Base-by-base conservation (phyloP, 192 early-diverging fungal genomes). In the Coemansia sp. region DNA sequence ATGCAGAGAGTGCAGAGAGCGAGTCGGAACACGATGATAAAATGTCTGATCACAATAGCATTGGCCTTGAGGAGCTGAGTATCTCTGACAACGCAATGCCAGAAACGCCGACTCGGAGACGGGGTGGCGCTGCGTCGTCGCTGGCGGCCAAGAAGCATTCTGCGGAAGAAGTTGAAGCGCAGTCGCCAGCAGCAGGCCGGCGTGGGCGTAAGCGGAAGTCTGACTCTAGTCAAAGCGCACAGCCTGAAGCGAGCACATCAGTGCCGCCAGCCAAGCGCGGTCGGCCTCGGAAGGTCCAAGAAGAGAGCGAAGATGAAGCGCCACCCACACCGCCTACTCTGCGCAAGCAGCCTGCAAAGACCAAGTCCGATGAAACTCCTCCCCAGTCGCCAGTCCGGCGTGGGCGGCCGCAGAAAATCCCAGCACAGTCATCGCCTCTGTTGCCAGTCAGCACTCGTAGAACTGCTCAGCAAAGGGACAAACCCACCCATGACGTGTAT, bases 121-220 rank as follows among this genome's bases (percentile, higher is more conserved):
- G 59, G 19, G 59, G 59, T 35, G n/a, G 39, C 2, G 11, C 48
- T 6, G 25, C 25, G 37, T 12, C 7, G 32, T 37, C 61, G 54
- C 14, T 22, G 19, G 8, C 41, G 3, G 3, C 14, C 11, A 14
- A 15, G 29, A 8, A 37, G 27, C 8, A 25, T 10, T 19, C 45
- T 8, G 39, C 17, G 24, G 15, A n/a, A 5, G 52, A 56, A 15
- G n/a, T 65, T 12, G 62, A 45, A 32, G 14, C 37, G 4, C 35
- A 24, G 6, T n/a, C 45, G 21, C 25, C 14, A 37, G 15, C 41
- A 12, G 62, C 67, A 14, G 57, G 4, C 22, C 61, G 48, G 50
- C 70, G 72, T 15, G 72, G 72, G 23, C 72, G 66, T n/a, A 73
- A 73, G 61, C 72, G 72, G 48, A 64, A 64, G 39, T 39, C 65